Conservation (phyloP, 208 protist species). For the Tritrichomonas foetus region DNA sequence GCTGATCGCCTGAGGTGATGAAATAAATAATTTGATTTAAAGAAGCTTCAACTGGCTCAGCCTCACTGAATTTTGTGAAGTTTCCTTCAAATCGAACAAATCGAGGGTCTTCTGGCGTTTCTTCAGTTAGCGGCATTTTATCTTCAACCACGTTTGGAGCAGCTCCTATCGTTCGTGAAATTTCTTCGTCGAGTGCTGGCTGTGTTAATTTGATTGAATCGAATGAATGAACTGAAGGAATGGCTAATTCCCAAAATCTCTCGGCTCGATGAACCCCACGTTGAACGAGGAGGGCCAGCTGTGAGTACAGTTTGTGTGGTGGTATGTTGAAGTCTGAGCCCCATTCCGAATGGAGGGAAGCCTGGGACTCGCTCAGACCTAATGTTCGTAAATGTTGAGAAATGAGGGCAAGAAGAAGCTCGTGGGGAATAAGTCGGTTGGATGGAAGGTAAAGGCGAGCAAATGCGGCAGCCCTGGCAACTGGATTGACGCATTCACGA, state of each 20-base stretch:
- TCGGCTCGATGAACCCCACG: not conserved
- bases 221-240: not conserved
- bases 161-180: constrained; percentile 6
- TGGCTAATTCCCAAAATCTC: constrained; percentile 36
- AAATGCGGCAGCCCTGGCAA: not conserved
- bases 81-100: not conserved
- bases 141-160: not conserved
- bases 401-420: not conserved
- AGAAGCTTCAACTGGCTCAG: not conserved
- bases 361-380: not conserved
- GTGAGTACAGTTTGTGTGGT: not conserved
- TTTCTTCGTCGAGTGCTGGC: not conserved
- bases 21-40: constrained; percentile 33
- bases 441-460: constrained; percentile 20
- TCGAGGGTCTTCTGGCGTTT: not conserved
- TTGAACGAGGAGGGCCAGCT: not conserved
- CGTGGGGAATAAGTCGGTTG: not conserved
- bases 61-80: not conserved
- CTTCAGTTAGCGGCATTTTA: not conserved
- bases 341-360: not conserved
- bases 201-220: not conserved
- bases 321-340: constrained; percentile 31
- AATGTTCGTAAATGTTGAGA: constrained; percentile 36
- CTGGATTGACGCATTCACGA: constrained; percentile 10
- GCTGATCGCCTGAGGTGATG: not conserved